A percentile compares a stretch with the other conserved stretches of the same genome.
phyloP scores from a whole-genome alignment of 164 flowering plant genomes.

The Macadamia integrifolia region DNA sequence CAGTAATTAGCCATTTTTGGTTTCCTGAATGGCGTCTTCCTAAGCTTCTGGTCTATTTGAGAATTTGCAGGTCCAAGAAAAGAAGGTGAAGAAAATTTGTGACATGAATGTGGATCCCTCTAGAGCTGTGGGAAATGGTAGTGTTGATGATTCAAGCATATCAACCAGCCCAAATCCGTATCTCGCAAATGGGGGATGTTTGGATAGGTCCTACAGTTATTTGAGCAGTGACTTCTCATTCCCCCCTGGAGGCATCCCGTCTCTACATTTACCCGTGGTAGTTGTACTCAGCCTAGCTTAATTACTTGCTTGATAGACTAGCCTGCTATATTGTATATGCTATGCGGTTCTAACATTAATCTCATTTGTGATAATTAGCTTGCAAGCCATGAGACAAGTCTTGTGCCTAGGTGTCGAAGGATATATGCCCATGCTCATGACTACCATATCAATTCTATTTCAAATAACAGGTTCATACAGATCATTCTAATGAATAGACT shows the following conservation, averaged over 20 bases:
- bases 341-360: slow-evolving; percentile 8
- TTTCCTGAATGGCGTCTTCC: neutral
- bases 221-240: slow-evolving; percentile 56
- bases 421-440: slow-evolving; percentile 99
- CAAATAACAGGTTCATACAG: slow-evolving; percentile 78
- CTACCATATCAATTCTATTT: slow-evolving; percentile 97
- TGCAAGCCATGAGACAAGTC: slow-evolving; percentile 77
- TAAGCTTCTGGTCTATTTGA: slow-evolving; percentile 2
- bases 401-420: slow-evolving; percentile 87
- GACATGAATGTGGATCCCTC: slow-evolving; percentile 82
- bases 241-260: slow-evolving; percentile 75
- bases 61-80: slow-evolving; percentile 83
- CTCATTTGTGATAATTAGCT: slow-evolving; percentile 41
- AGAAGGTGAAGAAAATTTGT: slow-evolving; percentile 82
- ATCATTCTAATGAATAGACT: neutral
- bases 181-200: slow-evolving; percentile 69
- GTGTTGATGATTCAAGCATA: slow-evolving; percentile 58
- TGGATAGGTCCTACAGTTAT: slow-evolving; percentile 38
- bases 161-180: slow-evolving; percentile 35
- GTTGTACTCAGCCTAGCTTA: slow-evolving; percentile 42
- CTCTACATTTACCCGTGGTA: slow-evolving; percentile 93
- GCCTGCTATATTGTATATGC: neutral
- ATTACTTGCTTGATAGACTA: slow-evolving; percentile 2
- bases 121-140: slow-evolving; percentile 66
- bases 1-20: neutral